Base-by-base conservation (phyloP, 176 grass and related monocot species). In the Neostapfia colusana region DNA sequence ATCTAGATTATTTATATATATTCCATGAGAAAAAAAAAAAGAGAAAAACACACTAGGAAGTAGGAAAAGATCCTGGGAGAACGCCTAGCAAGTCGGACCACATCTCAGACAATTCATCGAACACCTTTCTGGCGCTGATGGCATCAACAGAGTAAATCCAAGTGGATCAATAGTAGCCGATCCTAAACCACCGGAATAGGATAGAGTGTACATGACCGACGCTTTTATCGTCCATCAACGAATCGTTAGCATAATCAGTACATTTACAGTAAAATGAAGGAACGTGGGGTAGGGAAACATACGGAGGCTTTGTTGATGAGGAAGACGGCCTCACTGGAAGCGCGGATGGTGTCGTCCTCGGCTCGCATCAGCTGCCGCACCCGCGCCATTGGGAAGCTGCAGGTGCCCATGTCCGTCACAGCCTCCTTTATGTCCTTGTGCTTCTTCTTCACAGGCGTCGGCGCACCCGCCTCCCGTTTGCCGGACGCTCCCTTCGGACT, bases 231-330 rank as follows among this genome's bases (percentile, higher is more conserved):
- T 65, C n/a, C 0, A 11, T 72, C 57, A 25, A 27, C 8, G 55
- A 88, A 11, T 74, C 26, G 57, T 49, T 38, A 77, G 10, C 8
- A 53, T 26, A 50, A 37, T 25, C 6, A 67, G 5, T 10, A 23
- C 13, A 81, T 20, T 49, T 45, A 78, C 7, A 82, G 56, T 55
- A 27, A 81, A 69, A 0, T 39, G 13, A 37, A 11, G 12, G 55
- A 40, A 61, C 6, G 6, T 5, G 39, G 11, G 56, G 13, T 31
- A 72, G 31, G 18, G 57, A 48, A 21, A 49, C 62, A 50, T 86
- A 97, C 90, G 2, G 91, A 88, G 35, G 94, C 91, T 65, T 91
- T 97, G 63, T 87, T 97, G 91, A 97, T 75, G 88, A 97, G 88
- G 80, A 97, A 93, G 59, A 97, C 86, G 6, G 91, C 82, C 8